phyloP scores from a whole-genome alignment of 192 early-diverging fungal genomes.

The Coemansia sp. region DNA sequence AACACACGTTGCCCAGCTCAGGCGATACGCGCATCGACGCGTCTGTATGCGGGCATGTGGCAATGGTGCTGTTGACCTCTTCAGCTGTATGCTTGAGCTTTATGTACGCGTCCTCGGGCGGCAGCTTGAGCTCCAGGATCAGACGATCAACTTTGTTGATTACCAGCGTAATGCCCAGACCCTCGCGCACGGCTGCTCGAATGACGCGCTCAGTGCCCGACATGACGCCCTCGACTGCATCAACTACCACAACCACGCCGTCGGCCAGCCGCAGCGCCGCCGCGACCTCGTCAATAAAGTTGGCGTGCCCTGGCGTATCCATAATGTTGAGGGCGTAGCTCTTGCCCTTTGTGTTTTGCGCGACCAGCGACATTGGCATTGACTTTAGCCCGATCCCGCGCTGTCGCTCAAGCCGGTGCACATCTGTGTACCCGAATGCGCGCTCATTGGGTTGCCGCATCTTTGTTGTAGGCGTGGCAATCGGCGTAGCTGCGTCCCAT shows the following conservation, averaged over 20 bases:
- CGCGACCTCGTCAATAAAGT: constrained; percentile 92
- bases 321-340: constrained; percentile 87
- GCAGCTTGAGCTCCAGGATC: constrained; percentile 93
- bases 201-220: constrained; percentile 87
- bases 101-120: constrained; percentile 95
- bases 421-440: constrained; percentile 70
- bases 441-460: constrained; percentile 33
- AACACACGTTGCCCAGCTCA: constrained; percentile 94
- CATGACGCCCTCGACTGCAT: constrained; percentile 98
- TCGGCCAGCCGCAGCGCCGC: constrained; percentile 85
- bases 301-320: constrained; percentile 95
- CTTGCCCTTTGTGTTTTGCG: constrained; percentile 85
- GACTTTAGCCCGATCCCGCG: constrained; percentile 90
- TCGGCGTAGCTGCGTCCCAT: constrained; percentile 39
- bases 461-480: constrained; percentile 35
- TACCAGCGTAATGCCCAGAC: constrained; percentile 79
- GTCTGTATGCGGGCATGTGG: constrained; percentile 21
- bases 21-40: constrained; percentile 71
- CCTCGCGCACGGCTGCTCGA: constrained; percentile 74
- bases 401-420: constrained; percentile 84
- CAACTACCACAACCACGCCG: constrained; percentile 89
- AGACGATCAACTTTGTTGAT: constrained; percentile 98
- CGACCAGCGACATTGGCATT: constrained; percentile 88
- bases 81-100: constrained; percentile 95
- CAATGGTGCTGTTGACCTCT: constrained; percentile 87